Base-by-base conservation (phyloP, 768 basidiomycete genomes). In the Boletus edulis region DNA sequence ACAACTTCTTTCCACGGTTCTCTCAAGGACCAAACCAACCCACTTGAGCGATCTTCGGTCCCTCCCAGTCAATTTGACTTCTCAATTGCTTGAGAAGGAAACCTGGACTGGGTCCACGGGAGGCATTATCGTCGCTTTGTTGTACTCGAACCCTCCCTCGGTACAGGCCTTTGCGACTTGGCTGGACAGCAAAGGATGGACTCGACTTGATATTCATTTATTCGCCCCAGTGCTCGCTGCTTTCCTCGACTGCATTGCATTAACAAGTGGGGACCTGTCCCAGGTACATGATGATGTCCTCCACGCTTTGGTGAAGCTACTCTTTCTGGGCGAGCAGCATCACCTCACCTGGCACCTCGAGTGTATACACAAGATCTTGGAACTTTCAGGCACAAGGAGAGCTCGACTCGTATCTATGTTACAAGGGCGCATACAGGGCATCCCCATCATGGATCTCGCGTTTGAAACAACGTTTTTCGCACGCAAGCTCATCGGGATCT, bases 71-170 rank as follows among this genome's bases (percentile, higher is more conserved):
- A 66, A 18, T 56, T 75, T 37, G 50, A 73, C 51, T 40, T 75
- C 27, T 57, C 64, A 15, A 46, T 73, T 84, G 52, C 70, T 87
- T 14, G 55, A 56, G 5, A 76, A 76, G 55, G 64, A 74, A 7
- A 43, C 59, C 0, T 84, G 82, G 78, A 74, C 76, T 0, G 54
- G 60, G 2, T 73, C 79, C 4, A 82, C 78, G 0, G 70, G 76
- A 17, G 73, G 65, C 37, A 77, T 79, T 20, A 65, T 84, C 14
- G 60, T 70, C 6, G 70, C 70, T 9, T 62, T 84, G 5, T 54
- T 84, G 14, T 85, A 84, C 62, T 69, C 65, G 46, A 67, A 71
- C 34, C 52, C 63, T 0, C 56, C 72, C 41, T 59, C 68, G 37
- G 43, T 52, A 9, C 58, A 62, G 5, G 50, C 57, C 3, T 74